phyloP scores from a whole-genome alignment of 1,284 basidiomycete species.

The Ceratobasidium sp. region DNA sequence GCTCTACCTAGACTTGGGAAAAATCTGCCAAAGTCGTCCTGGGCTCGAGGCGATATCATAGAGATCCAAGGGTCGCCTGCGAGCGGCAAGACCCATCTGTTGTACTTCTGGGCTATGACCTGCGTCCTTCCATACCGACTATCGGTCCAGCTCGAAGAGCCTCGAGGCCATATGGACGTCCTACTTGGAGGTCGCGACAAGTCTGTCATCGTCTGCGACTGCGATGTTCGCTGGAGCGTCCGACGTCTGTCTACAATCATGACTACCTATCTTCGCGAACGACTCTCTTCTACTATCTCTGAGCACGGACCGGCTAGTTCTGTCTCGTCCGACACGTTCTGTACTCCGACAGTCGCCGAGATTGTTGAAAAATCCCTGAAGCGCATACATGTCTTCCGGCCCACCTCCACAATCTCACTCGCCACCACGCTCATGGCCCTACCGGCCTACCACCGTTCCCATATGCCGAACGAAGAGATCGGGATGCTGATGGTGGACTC shows the following conservation, averaged over 20 bases:
- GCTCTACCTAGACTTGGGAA: slow-evolving; percentile 12
- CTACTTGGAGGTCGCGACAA: slow-evolving; percentile 67
- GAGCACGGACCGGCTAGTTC: slow-evolving; percentile 35
- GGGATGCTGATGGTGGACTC: slow-evolving; percentile 77
- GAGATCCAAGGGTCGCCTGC: slow-evolving; percentile 78
- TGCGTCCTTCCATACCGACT: slow-evolving; percentile 62
- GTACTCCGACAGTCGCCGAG: slow-evolving; percentile 48
- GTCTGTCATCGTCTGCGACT: slow-evolving; percentile 73
- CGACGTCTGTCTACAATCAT: slow-evolving; percentile 66
- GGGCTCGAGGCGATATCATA: slow-evolving; percentile 68
- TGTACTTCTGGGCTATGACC: slow-evolving; percentile 70
- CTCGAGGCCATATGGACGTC: slow-evolving; percentile 44
- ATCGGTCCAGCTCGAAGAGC: slow-evolving; percentile 11
- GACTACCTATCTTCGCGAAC: slow-evolving; percentile 52
- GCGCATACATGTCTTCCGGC: slow-evolving; percentile 72
- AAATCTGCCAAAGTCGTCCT: slow-evolving; percentile 48
- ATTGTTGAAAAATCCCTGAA: slow-evolving; percentile 60
- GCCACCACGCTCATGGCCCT: slow-evolving; percentile 71
- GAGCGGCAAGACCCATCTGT: slow-evolving; percentile 77
- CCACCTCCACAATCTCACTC: slow-evolving; percentile 71
- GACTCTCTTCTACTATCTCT: background rate
- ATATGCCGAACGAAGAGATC: slow-evolving; percentile 64
- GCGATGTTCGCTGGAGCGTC: slow-evolving; percentile 70
- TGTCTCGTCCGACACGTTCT: background rate
- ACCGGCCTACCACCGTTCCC: slow-evolving; percentile 63